Evolutionary conservation across 2,329 filamentous ascomycete species (phyloP).

Genomic region (Pseudopithomyces maydicus): DNA sequence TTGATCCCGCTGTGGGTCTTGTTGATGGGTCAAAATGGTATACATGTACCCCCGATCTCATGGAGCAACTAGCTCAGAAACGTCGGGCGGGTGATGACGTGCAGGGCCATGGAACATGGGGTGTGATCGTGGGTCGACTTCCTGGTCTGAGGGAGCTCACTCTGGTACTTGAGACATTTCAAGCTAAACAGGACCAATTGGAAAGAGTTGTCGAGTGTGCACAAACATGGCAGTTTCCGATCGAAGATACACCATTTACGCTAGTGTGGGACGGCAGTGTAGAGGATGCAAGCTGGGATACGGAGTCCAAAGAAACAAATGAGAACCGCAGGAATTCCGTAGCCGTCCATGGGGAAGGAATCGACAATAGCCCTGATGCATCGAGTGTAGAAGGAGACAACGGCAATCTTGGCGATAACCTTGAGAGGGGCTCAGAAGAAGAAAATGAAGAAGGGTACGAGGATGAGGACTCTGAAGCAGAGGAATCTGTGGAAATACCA

Average conservation of each 20-base stretch:
- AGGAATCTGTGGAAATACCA: no score
- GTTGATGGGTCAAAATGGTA: background rate
- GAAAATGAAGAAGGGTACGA: background rate
- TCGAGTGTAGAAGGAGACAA: background rate
- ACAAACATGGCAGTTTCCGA: constrained; percentile 34
- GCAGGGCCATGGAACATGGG: constrained; percentile 16
- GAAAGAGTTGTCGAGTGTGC: constrained; percentile 33
- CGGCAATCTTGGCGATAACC: background rate
- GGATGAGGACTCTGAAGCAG: background rate
- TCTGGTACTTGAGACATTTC: constrained; percentile 34
- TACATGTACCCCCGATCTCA: constrained; percentile 3
- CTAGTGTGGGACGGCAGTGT: constrained; percentile 32
- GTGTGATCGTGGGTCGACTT: constrained; percentile 13
- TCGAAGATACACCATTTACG: constrained; percentile 12
- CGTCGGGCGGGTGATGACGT: constrained; percentile 18
- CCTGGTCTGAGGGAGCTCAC: constrained; percentile 25
- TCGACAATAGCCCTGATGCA: no score
- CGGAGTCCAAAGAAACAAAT: background rate
- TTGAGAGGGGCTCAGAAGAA: background rate
- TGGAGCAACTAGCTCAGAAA: constrained; percentile 22
- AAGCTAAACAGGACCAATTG: constrained; percentile 26
- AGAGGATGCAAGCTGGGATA: constrained; percentile 16
- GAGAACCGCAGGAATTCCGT: background rate
- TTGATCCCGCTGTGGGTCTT: constrained; percentile 26
- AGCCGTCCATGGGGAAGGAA: background rate